Percentiles rank a stretch among this genome's conserved stretches.
Conservation (phyloP, 2,329 filamentous ascomycete genomes). For the Pseudocercospora ulei region DNA sequence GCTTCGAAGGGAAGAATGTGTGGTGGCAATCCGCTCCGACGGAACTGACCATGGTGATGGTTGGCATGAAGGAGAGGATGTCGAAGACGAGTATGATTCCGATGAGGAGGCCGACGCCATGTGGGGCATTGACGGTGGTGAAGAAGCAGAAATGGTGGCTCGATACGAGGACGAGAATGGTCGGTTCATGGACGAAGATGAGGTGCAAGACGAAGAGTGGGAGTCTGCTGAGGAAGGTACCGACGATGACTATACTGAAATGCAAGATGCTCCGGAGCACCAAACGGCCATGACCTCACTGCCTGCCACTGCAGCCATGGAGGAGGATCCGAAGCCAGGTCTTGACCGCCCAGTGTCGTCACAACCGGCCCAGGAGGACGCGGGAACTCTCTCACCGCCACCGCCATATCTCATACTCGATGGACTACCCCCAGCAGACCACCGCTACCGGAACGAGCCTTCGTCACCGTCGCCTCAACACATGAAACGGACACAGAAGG, state of each 20-base stretch:
- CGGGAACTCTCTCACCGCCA: conserved; percentile 16
- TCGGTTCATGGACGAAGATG: conserved; percentile 37
- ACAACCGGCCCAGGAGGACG: too few relatives aligned
- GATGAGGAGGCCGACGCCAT: conserved; percentile 33
- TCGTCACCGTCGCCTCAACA: conserved; percentile 28
- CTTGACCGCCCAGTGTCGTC: too few relatives aligned
- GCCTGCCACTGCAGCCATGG: conserved; percentile 20
- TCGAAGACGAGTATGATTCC: conserved; percentile 21
- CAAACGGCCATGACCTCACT: conserved; percentile 23
- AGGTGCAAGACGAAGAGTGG: conserved; percentile 39
- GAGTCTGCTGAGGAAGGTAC: conserved; percentile 31
- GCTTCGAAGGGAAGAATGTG: conserved; percentile 42
- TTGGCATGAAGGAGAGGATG: conserved; percentile 35
- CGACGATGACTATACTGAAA: conserved; percentile 19
- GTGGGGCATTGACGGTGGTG: conserved; percentile 28
- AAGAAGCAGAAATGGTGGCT: conserved; percentile 25
- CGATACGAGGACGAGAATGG: conserved; percentile 40
- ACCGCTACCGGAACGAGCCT: conserved; percentile 35
- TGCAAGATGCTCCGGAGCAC: conserved; percentile 22
- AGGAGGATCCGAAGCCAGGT: conserved; percentile 1
- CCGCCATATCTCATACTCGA: conserved; percentile 36
- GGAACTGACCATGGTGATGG: conserved; percentile 25
- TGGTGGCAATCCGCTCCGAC: conserved; percentile 40
- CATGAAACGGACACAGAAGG: conserved; percentile 47
- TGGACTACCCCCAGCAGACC: conserved; percentile 36